Base-by-base conservation (phyloP, 768 basidiomycete genomes). In the Pulveroboletus sp. region DNA sequence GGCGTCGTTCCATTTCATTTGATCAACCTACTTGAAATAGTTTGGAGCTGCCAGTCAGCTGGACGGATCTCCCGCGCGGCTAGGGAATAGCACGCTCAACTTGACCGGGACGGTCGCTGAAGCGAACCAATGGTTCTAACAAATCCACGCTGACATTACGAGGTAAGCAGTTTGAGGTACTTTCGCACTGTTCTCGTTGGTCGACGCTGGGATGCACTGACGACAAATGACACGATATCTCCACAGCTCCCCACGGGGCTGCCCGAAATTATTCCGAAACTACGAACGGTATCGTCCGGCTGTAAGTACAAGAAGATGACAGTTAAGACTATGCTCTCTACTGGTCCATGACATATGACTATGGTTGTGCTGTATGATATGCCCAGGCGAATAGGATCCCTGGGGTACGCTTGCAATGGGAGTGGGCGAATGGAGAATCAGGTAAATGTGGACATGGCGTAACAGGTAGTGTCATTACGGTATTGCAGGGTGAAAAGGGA, bases 31-130 rank as follows among this genome's bases (percentile, higher is more conserved):
- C 27, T 8, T 6, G 27, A 8, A 28, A 28, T 28, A 6, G 8
- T 28, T 1, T 5, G 8, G 6, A 28, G n/a, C n/a, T n/a, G n/a
- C n/a, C n/a, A n/a, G 36, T 3, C 39, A 35, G 21, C 21, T 21
- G 21, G 28, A 32, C 55, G 49, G 56, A 39, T 48, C 37, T 54
- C 33, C 39, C 48, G 12, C 33, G 12, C 12, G 9, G 31, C 31
- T 32, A 12, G 33, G 21, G 21, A 3, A 21, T 3, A 21, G 21
- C 21, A 21, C 21, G 21, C 21, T 21, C 21, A 21, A 21, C 21
- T 21, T 21, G 21, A 21, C 21, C 3, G 21, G 21, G 21, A 3
- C 21, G 21, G 21, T 3, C 21, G 21, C 3, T 21, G 21, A 2
- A 21, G 21, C 2, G 21, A 21, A 21, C 21, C 21, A 3, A 21